Percentiles rank a stretch among this genome's conserved stretches.
Conservation (phyloP, 2,329 filamentous ascomycete species). For the Verticillium klebahnii region DNA sequence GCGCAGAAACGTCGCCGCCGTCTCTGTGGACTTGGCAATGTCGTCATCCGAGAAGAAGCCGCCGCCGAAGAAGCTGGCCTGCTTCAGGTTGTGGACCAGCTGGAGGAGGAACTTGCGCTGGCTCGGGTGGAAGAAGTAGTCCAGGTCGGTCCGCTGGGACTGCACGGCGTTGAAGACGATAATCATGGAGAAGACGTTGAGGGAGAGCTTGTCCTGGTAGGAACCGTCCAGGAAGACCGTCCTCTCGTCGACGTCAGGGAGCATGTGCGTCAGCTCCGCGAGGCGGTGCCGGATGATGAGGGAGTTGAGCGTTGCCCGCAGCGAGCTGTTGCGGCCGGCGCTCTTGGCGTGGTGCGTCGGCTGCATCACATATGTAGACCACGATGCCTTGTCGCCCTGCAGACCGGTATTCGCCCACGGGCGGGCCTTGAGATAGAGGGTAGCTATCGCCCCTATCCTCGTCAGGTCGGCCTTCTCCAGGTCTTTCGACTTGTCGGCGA, state of each 20-base stretch:
- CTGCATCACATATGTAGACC: conserved; percentile 68
- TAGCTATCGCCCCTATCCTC: conserved; percentile 59
- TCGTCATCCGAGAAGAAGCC: conserved; percentile 66
- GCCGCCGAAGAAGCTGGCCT: conserved; percentile 81
- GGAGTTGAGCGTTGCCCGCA: conserved; percentile 67
- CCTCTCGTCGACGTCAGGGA: conserved; percentile 70
- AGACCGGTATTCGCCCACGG: conserved; percentile 67
- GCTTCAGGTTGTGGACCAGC: conserved; percentile 73
- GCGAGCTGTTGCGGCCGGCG: conserved; percentile 56
- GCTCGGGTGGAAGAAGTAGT: conserved; percentile 83
- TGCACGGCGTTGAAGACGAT: conserved; percentile 84
- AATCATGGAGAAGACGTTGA: conserved; percentile 81
- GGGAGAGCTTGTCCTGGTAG: conserved; percentile 75
- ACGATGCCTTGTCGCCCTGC: conserved; percentile 55
- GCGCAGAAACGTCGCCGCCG: conserved; percentile 62
- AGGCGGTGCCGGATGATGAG: conserved; percentile 77
- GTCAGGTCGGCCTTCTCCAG: conserved; percentile 61
- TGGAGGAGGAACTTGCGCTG: conserved; percentile 63
- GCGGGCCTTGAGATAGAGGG: conserved; percentile 68
- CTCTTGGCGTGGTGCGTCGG: conserved; percentile 44
- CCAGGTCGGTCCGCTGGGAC: conserved; percentile 75
- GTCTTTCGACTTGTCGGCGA: conserved; percentile 25
- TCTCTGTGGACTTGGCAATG: conserved; percentile 59
- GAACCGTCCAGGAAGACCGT: conserved; percentile 73
- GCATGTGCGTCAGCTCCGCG: conserved; percentile 61